A percentile compares a stretch with the other conserved stretches of the same genome.
phyloP scores from a whole-genome alignment of 2,329 filamentous ascomycete genomes.

The Penicillium verrucosum region DNA sequence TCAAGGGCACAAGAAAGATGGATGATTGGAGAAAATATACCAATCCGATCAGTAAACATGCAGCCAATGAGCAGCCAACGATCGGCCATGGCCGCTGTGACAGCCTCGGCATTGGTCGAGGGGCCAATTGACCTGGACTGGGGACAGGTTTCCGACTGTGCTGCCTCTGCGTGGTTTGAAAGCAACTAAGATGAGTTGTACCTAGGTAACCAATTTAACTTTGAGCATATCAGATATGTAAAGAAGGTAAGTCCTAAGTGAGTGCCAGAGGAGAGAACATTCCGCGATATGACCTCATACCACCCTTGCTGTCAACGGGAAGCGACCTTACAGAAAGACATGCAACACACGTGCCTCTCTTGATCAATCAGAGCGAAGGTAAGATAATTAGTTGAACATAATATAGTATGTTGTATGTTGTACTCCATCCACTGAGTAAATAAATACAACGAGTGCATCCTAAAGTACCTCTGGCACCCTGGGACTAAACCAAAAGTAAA shows the following conservation, averaged over 20 bases:
- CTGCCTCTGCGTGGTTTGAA: conserved; percentile 17
- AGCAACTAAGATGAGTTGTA: neutral
- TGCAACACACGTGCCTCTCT: conserved; percentile 3
- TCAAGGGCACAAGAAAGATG: neutral
- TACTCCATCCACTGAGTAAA: neutral
- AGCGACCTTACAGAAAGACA: conserved; percentile 6
- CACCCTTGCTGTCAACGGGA: conserved; percentile 2
- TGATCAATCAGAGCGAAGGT: neutral
- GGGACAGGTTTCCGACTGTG: conserved; percentile 10
- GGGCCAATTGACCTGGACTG: neutral
- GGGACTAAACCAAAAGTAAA: neutral
- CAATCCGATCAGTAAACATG: conserved; percentile 15
- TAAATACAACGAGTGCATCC: neutral
- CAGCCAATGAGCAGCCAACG: conserved; percentile 15
- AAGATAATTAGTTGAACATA: neutral
- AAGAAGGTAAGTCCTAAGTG: neutral
- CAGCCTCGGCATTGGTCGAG: neutral
- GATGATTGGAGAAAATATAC: conserved; percentile 13
- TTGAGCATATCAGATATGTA: neutral
- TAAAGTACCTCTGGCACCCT: neutral
- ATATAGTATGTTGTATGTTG: neutral
- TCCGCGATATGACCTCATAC: neutral
- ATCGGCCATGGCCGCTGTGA: conserved; percentile 5
- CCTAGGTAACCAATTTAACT: neutral
- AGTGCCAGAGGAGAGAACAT: neutral